A percentile compares a stretch with the other conserved stretches of the same genome.
Evolutionary conservation across 345 rosid species (phyloP).

Genomic region (Pseudoturritis turrita): DNA sequence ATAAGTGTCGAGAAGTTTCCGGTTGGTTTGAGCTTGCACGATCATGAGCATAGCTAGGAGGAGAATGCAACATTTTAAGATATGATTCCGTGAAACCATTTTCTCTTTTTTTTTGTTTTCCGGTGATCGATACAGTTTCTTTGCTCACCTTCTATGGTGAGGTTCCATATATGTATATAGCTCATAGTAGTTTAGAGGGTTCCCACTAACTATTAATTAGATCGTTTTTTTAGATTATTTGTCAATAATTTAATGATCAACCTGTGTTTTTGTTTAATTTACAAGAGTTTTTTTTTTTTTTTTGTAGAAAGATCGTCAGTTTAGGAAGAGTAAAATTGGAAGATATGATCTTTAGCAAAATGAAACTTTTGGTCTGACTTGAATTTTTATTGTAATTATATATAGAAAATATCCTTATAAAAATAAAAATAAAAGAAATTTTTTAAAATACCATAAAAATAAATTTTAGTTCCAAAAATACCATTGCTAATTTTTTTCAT

Average conservation of each 20-base stretch:
- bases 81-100: conserved; percentile 11
- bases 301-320: too few species aligned
- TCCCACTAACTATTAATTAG: neutral
- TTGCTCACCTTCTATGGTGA: neutral
- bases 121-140: neutral
- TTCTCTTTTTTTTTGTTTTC: neutral
- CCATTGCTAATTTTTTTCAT: too few species aligned
- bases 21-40: conserved; percentile 8
- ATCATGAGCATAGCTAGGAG: conserved; percentile 2
- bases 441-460: too few species aligned
- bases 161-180: neutral
- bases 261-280: neutral
- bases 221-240: neutral
- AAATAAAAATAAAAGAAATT: too few species aligned
- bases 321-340: too few species aligned
- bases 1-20: neutral
- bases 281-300: too few species aligned
- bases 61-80: conserved; percentile 7
- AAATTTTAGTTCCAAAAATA: too few species aligned
- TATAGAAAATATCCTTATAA: too few species aligned
- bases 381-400: too few species aligned
- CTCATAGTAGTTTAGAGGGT: neutral
- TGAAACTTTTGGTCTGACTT: too few species aligned
- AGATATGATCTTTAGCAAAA: too few species aligned
- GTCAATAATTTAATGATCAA: neutral